A percentile compares a stretch with the other conserved stretches of the same genome.
Evolutionary conservation across 2,329 filamentous ascomycete genomes (phyloP).

Genomic region (Colletotrichum tropicicola): DNA sequence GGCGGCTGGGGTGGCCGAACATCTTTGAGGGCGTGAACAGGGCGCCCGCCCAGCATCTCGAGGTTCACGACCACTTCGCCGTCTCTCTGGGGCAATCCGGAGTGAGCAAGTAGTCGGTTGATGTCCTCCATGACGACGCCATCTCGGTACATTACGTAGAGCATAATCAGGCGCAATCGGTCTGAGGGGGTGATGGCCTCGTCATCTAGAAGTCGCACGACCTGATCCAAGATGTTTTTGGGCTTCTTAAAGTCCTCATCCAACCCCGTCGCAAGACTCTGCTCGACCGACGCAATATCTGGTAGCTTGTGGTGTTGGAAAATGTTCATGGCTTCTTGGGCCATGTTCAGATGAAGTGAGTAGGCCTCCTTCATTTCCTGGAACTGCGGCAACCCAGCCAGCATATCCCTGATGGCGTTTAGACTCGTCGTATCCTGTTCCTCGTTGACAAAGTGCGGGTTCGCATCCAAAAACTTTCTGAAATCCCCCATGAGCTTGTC

Average conservation of each 20-base stretch:
- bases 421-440: slow-evolving; percentile 76
- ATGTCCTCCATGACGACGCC: slow-evolving; percentile 87
- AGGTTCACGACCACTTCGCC: slow-evolving; percentile 80
- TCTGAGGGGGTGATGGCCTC: slow-evolving; percentile 76
- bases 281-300: slow-evolving; percentile 88
- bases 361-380: slow-evolving; percentile 96
- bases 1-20: slow-evolving; percentile 70
- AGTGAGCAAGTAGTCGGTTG: slow-evolving; percentile 83
- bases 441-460: slow-evolving; percentile 89
- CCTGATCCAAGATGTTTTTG: slow-evolving; percentile 85
- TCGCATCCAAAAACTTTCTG: slow-evolving; percentile 87
- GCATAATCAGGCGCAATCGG: slow-evolving; percentile 82
- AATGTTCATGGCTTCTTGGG: slow-evolving; percentile 94
- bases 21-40: slow-evolving; percentile 76
- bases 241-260: slow-evolving; percentile 94
- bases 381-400: slow-evolving; percentile 93
- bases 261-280: slow-evolving; percentile 88
- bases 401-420: slow-evolving; percentile 95
- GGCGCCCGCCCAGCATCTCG: slow-evolving; percentile 81
- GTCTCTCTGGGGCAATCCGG: slow-evolving; percentile 78
- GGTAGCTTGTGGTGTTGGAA: slow-evolving; percentile 87
- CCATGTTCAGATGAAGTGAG: slow-evolving; percentile 94
- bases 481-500: slow-evolving; percentile 94
- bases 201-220: slow-evolving; percentile 90
- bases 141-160: slow-evolving; percentile 87